phyloP scores from a whole-genome alignment of 306 rosid species.

The Cicer bijugum region DNA sequence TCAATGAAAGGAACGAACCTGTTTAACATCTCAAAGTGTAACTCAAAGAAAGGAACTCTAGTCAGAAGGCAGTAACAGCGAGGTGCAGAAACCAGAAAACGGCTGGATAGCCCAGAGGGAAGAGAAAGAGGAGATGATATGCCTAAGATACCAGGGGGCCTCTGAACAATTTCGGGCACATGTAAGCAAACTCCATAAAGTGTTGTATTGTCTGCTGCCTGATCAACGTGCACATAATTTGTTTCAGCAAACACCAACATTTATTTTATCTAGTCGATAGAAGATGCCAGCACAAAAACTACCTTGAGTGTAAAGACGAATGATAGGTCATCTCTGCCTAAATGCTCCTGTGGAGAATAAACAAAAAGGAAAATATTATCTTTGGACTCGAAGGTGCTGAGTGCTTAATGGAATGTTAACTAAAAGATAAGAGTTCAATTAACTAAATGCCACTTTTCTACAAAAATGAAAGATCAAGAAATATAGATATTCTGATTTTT shows the following conservation, averaged over 20 bases:
- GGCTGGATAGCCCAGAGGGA: slow-evolving; percentile 63
- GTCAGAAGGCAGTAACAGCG: slow-evolving; percentile 96
- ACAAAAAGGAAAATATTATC: slow-evolving; percentile 30
- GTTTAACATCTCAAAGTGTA: slow-evolving; percentile 91
- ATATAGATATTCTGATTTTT: not conserved
- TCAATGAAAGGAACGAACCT: slow-evolving; percentile 56
- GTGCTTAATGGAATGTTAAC: slow-evolving; percentile 25
- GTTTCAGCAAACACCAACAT: slow-evolving; percentile 49
- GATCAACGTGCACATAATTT: slow-evolving; percentile 50
- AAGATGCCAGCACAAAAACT: slow-evolving; percentile 26
- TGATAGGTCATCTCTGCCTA: slow-evolving; percentile 85
- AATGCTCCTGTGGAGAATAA: slow-evolving; percentile 73
- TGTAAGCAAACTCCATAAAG: slow-evolving; percentile 97
- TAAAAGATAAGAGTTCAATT: slow-evolving; percentile 8
- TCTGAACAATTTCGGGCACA: slow-evolving; percentile 93
- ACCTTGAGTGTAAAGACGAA: slow-evolving; percentile 94
- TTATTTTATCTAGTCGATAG: slow-evolving; percentile 26
- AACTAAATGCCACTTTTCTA: slow-evolving; percentile 19
- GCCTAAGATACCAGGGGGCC: slow-evolving; percentile 85
- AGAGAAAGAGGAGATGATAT: slow-evolving; percentile 60
- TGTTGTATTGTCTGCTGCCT: slow-evolving; percentile 83
- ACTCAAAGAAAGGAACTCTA: slow-evolving; percentile 86
- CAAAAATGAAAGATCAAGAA: slow-evolving; percentile 32
- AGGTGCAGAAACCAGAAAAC: slow-evolving; percentile 93
- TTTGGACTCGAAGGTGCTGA: slow-evolving; percentile 35